Base-by-base conservation (phyloP, 768 basidiomycete genomes). In the Tylopilus balloui region DNA sequence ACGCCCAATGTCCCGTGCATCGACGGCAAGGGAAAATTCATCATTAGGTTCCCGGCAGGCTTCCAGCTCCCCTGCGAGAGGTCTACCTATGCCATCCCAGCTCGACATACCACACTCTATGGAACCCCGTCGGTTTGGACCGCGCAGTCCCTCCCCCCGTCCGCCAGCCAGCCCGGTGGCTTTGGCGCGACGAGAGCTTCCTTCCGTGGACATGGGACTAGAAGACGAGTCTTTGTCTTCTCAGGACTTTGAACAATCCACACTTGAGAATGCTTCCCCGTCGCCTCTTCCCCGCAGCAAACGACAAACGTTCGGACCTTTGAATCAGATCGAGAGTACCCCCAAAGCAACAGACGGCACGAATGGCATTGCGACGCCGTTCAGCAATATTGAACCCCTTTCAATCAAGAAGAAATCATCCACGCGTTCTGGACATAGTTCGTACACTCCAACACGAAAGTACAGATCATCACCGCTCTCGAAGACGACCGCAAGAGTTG, bases 361-460 rank as follows among this genome's bases (percentile, higher is more conserved):
- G 28, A 65, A 59, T 32, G 59, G 64, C 41, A 48, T 60, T 21
- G 55, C 73, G 48, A 67, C 70, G 21, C 67, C 74, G 27, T 48
- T 66, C 47, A 73, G 70, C 29, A 70, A 69, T 21, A 75, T 91
- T 19, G 88, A 88, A 59, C 89, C 89, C 7, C 71, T 92, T 51
- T 86, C 84, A 2, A 92, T 92, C 65, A 89, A 84, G 74, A 91
- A 92, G 73, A 90, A 88, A 65, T 73, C 78, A 6, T 87, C 87
- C 7, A 72, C 81, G 23, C 78, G 81, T 29, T 71, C 68, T 39
- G 65, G 70, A 20, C 69, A 73, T 6, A 69, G 65, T 40, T 50
- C 67, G 23, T 58, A 71, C 32, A 73, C 72, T 32, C 71, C 66
- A 50, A 60, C 54, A 12, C 62, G 61, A 50, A 71, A 59, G 66